A percentile compares a stretch with the other conserved stretches of the same genome.
Evolutionary conservation across 169 alveolate genomes (phyloP).

Genomic region (Plasmodium relictum): DNA sequence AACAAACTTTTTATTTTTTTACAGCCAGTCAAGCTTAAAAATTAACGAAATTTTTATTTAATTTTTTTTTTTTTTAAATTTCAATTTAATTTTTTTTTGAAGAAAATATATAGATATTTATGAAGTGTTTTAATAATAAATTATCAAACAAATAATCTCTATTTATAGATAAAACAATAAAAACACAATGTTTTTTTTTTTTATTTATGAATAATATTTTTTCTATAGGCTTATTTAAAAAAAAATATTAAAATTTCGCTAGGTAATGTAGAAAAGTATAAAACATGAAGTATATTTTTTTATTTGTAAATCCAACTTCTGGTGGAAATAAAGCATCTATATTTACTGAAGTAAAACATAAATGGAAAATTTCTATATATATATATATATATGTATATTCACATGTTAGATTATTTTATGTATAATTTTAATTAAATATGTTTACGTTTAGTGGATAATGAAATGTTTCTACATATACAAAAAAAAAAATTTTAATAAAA

Average conservation of each 20-base stretch:
- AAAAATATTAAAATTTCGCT: constrained; percentile 14
- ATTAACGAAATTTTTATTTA: no score
- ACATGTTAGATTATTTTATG: constrained; percentile 4
- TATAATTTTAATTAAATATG: not conserved
- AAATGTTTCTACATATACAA: not conserved
- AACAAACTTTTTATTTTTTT: no score
- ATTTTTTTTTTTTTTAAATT: no score
- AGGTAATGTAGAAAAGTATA: constrained; percentile 26
- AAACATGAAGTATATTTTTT: constrained; percentile 76
- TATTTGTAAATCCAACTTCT: constrained; percentile 89
- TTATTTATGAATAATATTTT: not conserved
- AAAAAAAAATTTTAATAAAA: not conserved
- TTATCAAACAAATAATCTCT: no score
- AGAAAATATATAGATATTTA: no score
- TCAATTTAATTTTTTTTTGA: constrained; percentile 1
- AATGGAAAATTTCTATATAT: not conserved
- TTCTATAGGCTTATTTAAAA: not conserved
- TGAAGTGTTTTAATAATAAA: no score
- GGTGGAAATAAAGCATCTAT: constrained; percentile 90
- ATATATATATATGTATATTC: not conserved
- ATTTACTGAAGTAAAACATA: constrained; percentile 84
- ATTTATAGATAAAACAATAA: not conserved
- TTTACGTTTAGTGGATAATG: not conserved
- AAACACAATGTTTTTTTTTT: not conserved
- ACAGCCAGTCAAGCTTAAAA: no score